phyloP scores from a whole-genome alignment of 106 monocot species.

The Allium fistulosum region DNA sequence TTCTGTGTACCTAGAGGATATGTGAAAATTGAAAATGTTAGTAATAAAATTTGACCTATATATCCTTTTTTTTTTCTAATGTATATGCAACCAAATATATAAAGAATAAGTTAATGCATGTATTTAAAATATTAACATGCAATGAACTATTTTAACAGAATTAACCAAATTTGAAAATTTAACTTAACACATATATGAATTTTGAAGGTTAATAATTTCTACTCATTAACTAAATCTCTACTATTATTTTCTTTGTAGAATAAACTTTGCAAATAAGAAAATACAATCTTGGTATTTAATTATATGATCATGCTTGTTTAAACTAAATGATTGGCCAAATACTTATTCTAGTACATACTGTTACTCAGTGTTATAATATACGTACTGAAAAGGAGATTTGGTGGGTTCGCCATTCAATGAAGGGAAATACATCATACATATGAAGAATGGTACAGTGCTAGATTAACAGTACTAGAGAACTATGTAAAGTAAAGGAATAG shows the following conservation, averaged over 20 bases:
- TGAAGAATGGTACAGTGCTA: conserved; percentile 6
- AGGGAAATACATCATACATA: neutral
- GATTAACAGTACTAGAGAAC: conserved; percentile 3
- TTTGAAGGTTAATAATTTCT: neutral
- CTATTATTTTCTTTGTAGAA: too few species aligned
- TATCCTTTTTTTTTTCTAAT: neutral
- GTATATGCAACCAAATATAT: neutral
- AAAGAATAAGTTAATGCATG: neutral
- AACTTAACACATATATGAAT: neutral
- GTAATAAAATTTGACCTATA: neutral
- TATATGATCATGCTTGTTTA: too few species aligned
- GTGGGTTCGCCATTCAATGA: conserved; percentile 30
- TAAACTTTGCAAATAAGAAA: too few species aligned
- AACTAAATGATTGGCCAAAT: too few species aligned
- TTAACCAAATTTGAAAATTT: neutral
- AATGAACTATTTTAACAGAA: neutral
- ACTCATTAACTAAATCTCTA: too few species aligned
- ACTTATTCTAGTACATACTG: too few species aligned
- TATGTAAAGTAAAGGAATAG: conserved; percentile 23
- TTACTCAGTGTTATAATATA: neutral
- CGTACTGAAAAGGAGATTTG: conserved; percentile 3
- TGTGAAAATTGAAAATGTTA: neutral
- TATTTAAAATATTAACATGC: neutral
- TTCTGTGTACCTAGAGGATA: conserved; percentile 40
- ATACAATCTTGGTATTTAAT: too few species aligned